A percentile compares a stretch with the other conserved stretches of the same genome.
These are phyloP conservation scores for Botryotinia convoluta DNA, from an alignment of 2,329 filamentous ascomycete species.

Conservation along the genomic window DNA sequence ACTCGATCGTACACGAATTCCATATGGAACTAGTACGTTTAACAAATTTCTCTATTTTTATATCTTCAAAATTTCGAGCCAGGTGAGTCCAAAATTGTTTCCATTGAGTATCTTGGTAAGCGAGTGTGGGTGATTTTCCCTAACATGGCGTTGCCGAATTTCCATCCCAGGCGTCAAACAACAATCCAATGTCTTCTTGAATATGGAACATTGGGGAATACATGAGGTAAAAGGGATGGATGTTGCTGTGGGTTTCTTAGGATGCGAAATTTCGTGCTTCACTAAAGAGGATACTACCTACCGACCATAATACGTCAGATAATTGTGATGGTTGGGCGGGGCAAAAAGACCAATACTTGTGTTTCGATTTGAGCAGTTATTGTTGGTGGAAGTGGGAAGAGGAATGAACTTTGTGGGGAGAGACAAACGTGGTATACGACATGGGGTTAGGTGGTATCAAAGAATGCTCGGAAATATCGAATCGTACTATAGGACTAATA, in stretches of 20 bases:
- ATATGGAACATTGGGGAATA: background rate
- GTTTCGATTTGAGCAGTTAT: background rate
- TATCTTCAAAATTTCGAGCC: background rate
- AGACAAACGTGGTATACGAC: background rate
- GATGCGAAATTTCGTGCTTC: background rate
- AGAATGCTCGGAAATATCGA: slow-evolving; percentile 20
- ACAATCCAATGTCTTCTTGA: background rate
- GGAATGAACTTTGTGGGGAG: slow-evolving; percentile 11
- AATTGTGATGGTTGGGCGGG: background rate
- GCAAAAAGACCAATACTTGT: background rate
- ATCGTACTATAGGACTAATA: slow-evolving; percentile 19
- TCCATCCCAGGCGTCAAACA: background rate
- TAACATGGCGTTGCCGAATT: slow-evolving; percentile 1
- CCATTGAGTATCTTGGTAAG: background rate
- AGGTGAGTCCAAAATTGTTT: background rate
- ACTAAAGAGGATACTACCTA: background rate
- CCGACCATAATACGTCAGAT: background rate
- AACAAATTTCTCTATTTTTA: background rate
- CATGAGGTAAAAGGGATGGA: background rate
- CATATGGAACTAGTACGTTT: background rate
- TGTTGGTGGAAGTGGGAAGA: slow-evolving; percentile 2
- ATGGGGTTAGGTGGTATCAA: slow-evolving; percentile 9
- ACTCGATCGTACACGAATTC: background rate
- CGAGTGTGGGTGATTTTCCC: slow-evolving; percentile 6
- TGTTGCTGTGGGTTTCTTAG: background rate